A percentile compares a stretch with the other conserved stretches of the same genome.
These are phyloP conservation scores for Inonotus hispidus DNA, from an alignment of 1,284 basidiomycete species.

Conservation along the genomic window DNA sequence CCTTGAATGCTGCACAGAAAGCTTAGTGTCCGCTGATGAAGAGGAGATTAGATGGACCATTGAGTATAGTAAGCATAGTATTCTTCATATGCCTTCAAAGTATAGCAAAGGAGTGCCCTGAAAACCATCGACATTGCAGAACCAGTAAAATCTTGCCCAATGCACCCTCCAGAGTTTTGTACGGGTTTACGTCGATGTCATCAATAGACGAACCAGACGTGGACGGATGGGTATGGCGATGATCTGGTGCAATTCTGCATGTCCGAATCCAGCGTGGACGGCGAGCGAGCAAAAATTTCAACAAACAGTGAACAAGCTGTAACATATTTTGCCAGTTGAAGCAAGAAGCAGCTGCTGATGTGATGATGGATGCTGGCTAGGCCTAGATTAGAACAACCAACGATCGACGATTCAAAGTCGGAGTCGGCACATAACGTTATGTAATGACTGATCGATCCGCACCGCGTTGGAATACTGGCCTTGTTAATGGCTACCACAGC, in stretches of 20 bases:
- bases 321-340: slow-evolving; percentile 5
- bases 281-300: slow-evolving; percentile 10
- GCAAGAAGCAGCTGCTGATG: not conserved
- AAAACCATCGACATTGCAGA: too few species aligned
- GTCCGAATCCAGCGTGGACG: slow-evolving; percentile 14
- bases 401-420: slow-evolving; percentile 7
- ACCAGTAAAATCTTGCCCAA: slow-evolving; percentile 95
- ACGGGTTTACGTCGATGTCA: slow-evolving; percentile 47
- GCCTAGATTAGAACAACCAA: not conserved
- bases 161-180: slow-evolving; percentile 78
- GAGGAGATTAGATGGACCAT: too few species aligned
- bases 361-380: slow-evolving; percentile 15
- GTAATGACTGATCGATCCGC: slow-evolving; percentile 14
- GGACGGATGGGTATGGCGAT: slow-evolving; percentile 28
- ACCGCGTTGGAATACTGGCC: not conserved
- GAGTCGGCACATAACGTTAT: slow-evolving; percentile 4
- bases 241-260: slow-evolving; percentile 12
- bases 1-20: too few species aligned
- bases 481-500: not conserved
- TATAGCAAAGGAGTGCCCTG: too few species aligned
- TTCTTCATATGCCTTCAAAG: too few species aligned
- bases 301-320: slow-evolving; percentile 2
- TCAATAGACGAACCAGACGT: slow-evolving; percentile 31
- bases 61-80: too few species aligned
- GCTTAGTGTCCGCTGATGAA: too few species aligned